phyloP scores from a whole-genome alignment of 768 basidiomycete genomes.

The Psilocybe tampanensis region DNA sequence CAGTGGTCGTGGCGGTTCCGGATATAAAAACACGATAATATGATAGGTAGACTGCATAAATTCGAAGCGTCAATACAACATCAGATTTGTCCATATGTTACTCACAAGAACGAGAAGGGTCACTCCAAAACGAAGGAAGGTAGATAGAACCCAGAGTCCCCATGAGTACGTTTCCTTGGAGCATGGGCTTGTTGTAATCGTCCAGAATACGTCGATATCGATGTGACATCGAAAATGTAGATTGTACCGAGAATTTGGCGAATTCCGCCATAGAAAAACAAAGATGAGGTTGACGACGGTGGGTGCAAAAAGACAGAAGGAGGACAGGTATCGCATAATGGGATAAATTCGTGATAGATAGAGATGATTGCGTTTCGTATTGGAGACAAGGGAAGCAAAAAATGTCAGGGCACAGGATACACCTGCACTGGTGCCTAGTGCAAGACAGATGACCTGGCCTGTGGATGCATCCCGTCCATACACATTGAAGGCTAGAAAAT shows the following conservation, averaged over 20 bases:
- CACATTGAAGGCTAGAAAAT: conserved; percentile 58
- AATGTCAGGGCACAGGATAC: conserved; percentile 42
- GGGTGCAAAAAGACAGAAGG: conserved; percentile 51
- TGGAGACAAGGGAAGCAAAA: conserved; percentile 38
- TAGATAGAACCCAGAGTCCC: conserved; percentile 56
- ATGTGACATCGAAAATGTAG: conserved; percentile 47
- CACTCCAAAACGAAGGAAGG: conserved; percentile 53
- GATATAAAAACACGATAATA: conserved; percentile 15
- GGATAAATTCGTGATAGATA: conserved; percentile 31
- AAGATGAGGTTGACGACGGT: conserved; percentile 59
- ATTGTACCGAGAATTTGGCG: conserved; percentile 35
- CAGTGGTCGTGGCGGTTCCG: conserved; percentile 11
- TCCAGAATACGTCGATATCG: conserved; percentile 63
- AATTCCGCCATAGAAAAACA: conserved; percentile 53
- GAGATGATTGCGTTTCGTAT: conserved; percentile 40
- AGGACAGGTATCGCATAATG: conserved; percentile 42
- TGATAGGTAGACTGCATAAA: conserved; percentile 19
- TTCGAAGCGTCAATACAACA: not conserved
- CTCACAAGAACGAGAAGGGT: conserved; percentile 59
- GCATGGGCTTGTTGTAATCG: conserved; percentile 28
- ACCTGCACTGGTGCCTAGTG: conserved; percentile 49
- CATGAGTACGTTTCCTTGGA: conserved; percentile 39
- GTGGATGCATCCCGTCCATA: conserved; percentile 33
- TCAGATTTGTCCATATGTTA: conserved; percentile 15
- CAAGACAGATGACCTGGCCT: conserved; percentile 47